Base-by-base conservation (phyloP, 805 yeast genomes). In the Blastobotrys attinorum region DNA sequence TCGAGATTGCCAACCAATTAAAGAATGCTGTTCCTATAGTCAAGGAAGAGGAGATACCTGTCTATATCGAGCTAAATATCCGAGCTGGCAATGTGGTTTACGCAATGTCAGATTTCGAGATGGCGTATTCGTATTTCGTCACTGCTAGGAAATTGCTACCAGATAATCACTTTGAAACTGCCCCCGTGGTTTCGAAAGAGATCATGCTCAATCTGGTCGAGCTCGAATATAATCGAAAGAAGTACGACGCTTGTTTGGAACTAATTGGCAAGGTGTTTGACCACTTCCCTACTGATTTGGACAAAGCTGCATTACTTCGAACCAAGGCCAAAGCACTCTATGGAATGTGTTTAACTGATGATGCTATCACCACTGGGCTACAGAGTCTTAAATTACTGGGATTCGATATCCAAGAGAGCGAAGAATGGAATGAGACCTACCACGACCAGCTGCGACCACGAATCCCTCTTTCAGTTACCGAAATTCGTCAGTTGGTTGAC, bases 71-170 rank as follows among this genome's bases (percentile, higher is more conserved):
- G 2, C 67, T 71, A 4, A 52, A 73, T 33, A 58, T 66, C 3
- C 59, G 61, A 17, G 75, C 77, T 0, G 76, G 76, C 1, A 60
- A 62, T 40, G 60, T 60, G 44, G 73, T 76, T 1, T 66, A 69
- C 37, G 65, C 67, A 8, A 64, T 69, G 8, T 70, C 65, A 39
- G 75, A 71, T 48, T 62, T 67, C 45, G 57, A 55, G 22, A 54
- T 66, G 34, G 70, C 77, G 0, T 57, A 71, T 25, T 48, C 54
- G n/a, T 71, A 64, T 45, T 68, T 72, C 37, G 56, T 59, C 17
- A 58, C 63, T 1, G 69, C 76, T 0, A 55, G 57, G 32, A 46
- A 47, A 3, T 59, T 58, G 5, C 29, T 54, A 27, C 51, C 55
- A 22, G 37, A 40, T 11, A 42, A 47, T n/a, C 37, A 44, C 7